These are phyloP conservation scores for Daedalea quercina DNA, from an alignment of 768 basidiomycete genomes.

Conservation along the genomic window DNA sequence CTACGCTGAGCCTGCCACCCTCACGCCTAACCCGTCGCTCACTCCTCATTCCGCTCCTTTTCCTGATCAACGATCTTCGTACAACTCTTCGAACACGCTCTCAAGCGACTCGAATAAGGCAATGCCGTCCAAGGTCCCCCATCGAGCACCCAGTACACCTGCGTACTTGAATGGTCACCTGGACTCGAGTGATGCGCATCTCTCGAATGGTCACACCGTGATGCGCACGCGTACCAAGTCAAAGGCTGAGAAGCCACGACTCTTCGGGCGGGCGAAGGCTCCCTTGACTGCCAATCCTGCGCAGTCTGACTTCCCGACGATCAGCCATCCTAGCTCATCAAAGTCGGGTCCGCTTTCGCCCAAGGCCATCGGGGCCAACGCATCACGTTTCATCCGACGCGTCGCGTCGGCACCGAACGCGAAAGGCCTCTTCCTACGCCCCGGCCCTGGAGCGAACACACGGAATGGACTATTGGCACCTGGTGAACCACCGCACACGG, in stretches of 20 bases:
- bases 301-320: conserved; percentile 40
- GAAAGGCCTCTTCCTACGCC: conserved; percentile 79
- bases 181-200: conserved; percentile 7
- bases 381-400: conserved; percentile 86
- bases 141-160: conserved; percentile 14
- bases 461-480: conserved; percentile 79
- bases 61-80: conserved; percentile 61
- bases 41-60: conserved; percentile 50
- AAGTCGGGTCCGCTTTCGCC: conserved; percentile 55
- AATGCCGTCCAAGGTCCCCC: conserved; percentile 17
- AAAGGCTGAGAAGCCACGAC: conserved; percentile 26
- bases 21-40: conserved; percentile 34
- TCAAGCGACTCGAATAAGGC: conserved; percentile 62
- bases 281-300: conserved; percentile 40
- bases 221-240: conserved; percentile 17
- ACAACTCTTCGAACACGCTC: conserved; percentile 70
- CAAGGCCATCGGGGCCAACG: conserved; percentile 62
- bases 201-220: conserved; percentile 12
- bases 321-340: conserved; percentile 25
- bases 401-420: conserved; percentile 97
- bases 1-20: conserved; percentile 29
- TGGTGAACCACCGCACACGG: conserved; percentile 41
- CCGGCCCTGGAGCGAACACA: conserved; percentile 43
- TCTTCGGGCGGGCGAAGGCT: conserved; percentile 33
- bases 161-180: conserved; percentile 16